Evolutionary conservation across 228 moss, liverwort and hornwort species (phyloP), one percentile per base, ranked within the genome.

Genomic region (Sphagnum magellanicum): DNA sequence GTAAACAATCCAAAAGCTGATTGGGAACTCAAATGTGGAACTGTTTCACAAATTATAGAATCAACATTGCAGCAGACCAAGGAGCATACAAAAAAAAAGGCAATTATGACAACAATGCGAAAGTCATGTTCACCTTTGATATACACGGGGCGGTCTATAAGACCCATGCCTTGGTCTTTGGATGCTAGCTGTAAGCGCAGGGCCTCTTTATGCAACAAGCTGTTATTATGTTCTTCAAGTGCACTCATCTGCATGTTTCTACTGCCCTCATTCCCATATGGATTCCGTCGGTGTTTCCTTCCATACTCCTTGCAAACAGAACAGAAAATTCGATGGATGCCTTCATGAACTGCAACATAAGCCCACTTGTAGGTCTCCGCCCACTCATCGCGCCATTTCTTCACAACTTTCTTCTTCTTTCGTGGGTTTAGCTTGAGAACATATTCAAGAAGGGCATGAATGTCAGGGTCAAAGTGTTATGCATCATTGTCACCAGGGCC

Each of bases 201-300:
- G 9, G 86, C 86, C 77, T 87, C 86, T 70, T 87, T 87, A 74
- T 87, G 86, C 52, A 87, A 65, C 48, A 87, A 70, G 49, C 86
- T 87, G 67, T 87, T 87, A 67, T 87, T 87, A 57, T 87, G 86
- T 59, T 87, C 86, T 59, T 87, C 86, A 67, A 87, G 59, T 1
- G 86, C 86, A 74, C 86, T 87, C 86, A 87, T 87, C 67, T 87
- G 86, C 86, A 87, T 87, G 65, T 87, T 87, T 17, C 86, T 79
- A 69, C 86, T 87, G 71, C 86, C 86, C 68, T 87, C 86, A 65
- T 87, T 87, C 53, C 86, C 86, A 48, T 87, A 87, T 0, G 86
- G 86, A 66, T 87, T 87, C 73, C 86, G 81, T 55, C 86, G 75
- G 67, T 87, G 83, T 75, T 83, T 83, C 66, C 86, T 79, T 59